Evolutionary conservation across 768 basidiomycete genomes (phyloP).

Genomic region (Chalciporus sphaerocephalus): DNA sequence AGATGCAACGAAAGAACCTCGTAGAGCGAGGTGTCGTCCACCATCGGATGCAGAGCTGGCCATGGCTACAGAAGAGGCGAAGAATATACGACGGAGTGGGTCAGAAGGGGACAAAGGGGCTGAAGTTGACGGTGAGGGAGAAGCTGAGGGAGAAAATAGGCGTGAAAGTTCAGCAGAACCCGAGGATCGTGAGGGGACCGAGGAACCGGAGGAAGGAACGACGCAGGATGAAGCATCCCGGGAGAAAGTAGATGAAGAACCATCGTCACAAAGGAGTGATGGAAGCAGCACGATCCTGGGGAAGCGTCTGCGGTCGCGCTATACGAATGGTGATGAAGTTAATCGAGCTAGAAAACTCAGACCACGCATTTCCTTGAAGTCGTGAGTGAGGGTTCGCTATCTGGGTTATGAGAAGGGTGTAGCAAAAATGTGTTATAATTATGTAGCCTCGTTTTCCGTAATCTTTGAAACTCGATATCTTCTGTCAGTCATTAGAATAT

Average conservation of each 20-base stretch:
- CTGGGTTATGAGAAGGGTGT: not conserved
- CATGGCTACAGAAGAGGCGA: conserved; percentile 13
- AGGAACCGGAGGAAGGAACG: conserved; percentile 12
- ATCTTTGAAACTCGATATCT: not conserved
- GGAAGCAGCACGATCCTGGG: not conserved
- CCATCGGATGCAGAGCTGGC: conserved; percentile 21
- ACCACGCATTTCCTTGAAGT: conserved; percentile 5
- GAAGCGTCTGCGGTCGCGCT: conserved; percentile 18
- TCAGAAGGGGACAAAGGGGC: not conserved
- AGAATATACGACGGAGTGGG: not conserved
- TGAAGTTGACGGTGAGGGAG: not conserved
- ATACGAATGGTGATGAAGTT: conserved; percentile 9
- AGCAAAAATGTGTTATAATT: not conserved
- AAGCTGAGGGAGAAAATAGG: not conserved
- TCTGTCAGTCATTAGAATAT: not conserved
- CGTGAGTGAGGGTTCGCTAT: not conserved
- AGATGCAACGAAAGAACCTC: conserved; percentile 22
- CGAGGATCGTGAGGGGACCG: conserved; percentile 2
- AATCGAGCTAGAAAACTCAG: conserved; percentile 14
- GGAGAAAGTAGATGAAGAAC: not conserved
- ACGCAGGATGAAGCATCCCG: conserved; percentile 6
- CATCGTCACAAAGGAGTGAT: not conserved
- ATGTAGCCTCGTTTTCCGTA: not conserved
- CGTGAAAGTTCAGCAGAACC: conserved; percentile 9
- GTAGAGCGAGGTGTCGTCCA: conserved; percentile 18